A percentile compares a stretch with the other conserved stretches of the same genome.
These are phyloP conservation scores for Fusarium devonianum DNA, from an alignment of 2,329 filamentous ascomycete species.

Conservation along the genomic window DNA sequence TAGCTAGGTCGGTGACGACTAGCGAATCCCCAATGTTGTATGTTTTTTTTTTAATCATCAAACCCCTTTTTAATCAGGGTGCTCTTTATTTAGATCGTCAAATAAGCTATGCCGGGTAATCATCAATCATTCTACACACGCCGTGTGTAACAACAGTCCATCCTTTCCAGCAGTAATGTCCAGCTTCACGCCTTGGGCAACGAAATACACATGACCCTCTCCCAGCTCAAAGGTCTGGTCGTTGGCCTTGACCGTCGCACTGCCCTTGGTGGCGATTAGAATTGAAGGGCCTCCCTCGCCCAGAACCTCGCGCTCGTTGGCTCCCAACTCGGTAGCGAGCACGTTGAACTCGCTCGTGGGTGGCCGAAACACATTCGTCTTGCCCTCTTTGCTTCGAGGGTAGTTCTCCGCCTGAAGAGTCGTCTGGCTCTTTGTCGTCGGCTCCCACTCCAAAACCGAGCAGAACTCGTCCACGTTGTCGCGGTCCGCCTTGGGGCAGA, in stretches of 20 bases:
- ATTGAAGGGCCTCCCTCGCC: conserved; percentile 35
- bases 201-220: conserved; percentile 40
- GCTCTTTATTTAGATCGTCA: neutral
- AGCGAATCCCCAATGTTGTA: conserved; percentile 16
- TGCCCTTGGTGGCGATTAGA: conserved; percentile 33
- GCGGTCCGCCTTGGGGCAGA: conserved; percentile 72
- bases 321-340: conserved; percentile 63
- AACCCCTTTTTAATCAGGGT: no score
- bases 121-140: conserved; percentile 25
- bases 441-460: conserved; percentile 67
- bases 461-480: conserved; percentile 71
- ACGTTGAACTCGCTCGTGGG: conserved; percentile 78
- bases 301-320: conserved; percentile 63
- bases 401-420: conserved; percentile 59
- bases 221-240: conserved; percentile 30
- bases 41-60: conserved; percentile 1
- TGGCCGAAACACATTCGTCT: conserved; percentile 69
- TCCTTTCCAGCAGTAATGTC: conserved; percentile 28
- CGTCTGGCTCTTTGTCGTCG: conserved; percentile 64
- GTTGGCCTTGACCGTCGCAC: conserved; percentile 31
- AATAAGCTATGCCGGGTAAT: neutral
- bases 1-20: conserved; percentile 17
- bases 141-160: conserved; percentile 34
- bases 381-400: conserved; percentile 62
- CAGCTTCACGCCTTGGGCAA: conserved; percentile 34